A percentile compares a stretch with the other conserved stretches of the same genome.
These are phyloP conservation scores for Cladobotryum mycophilum DNA, from an alignment of 2,329 filamentous ascomycete genomes.

Conservation along the genomic window DNA sequence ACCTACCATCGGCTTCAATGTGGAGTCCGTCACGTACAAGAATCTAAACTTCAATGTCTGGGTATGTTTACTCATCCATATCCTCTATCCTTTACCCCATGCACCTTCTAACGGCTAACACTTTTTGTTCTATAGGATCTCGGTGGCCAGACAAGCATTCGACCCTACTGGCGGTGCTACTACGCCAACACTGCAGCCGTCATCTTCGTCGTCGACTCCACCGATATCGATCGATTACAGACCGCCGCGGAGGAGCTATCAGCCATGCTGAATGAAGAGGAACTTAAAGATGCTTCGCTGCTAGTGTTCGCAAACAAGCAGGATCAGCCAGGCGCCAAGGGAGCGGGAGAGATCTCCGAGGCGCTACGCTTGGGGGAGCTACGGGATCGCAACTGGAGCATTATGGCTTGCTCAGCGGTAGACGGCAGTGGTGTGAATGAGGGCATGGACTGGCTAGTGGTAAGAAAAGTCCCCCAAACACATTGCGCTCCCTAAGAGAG, in stretches of 20 bases:
- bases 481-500: not conserved
- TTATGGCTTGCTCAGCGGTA: constrained; percentile 94
- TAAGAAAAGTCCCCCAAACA: constrained; percentile 35
- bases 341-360: constrained; percentile 93
- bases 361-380: constrained; percentile 84
- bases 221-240: constrained; percentile 89
- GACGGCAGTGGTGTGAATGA: constrained; percentile 92
- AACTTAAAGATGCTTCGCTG: constrained; percentile 84
- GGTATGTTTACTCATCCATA: constrained; percentile 48
- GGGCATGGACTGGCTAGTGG: constrained; percentile 98
- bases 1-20: constrained; percentile 98
- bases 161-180: constrained; percentile 99
- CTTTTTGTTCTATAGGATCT: constrained; percentile 56
- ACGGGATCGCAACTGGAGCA: constrained; percentile 97
- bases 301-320: constrained; percentile 99
- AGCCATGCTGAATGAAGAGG: constrained; percentile 95
- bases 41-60: constrained; percentile 99
- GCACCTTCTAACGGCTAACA: not conserved
- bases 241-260: constrained; percentile 89
- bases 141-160: constrained; percentile 95
- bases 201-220: constrained; percentile 97
- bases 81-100: not conserved
- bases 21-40: constrained; percentile 96
- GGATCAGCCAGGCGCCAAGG: constrained; percentile 94
- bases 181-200: constrained; percentile 98